Percentiles rank a stretch among this genome's conserved stretches.
phyloP scores from a whole-genome alignment of 768 basidiomycete species.

The Tephrocybe sp. region DNA sequence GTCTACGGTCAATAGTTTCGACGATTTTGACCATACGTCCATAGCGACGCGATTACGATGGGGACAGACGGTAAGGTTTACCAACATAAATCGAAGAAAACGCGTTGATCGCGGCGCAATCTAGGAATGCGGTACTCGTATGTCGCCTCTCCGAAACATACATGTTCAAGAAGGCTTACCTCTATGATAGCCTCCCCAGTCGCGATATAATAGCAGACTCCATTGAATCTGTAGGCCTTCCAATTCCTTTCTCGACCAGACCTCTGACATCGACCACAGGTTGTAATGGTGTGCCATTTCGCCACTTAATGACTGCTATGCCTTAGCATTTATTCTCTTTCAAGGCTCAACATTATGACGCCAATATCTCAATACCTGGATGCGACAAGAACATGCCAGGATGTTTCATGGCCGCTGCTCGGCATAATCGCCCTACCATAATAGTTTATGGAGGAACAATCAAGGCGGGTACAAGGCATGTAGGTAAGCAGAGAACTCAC shows the following conservation, averaged over 20 bases:
- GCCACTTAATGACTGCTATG: not conserved
- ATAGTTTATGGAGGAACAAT: conserved; percentile 89
- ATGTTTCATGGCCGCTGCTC: conserved; percentile 80
- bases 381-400: conserved; percentile 96
- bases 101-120: not conserved
- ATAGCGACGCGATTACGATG: conserved; percentile 87
- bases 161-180: not conserved
- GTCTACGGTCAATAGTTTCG: not conserved
- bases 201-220: conserved; percentile 91
- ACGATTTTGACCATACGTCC: not conserved
- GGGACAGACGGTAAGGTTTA: conserved; percentile 69
- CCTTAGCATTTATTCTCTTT: not conserved
- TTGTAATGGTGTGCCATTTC: conserved; percentile 48
- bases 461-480: conserved; percentile 68
- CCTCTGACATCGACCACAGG: conserved; percentile 30
- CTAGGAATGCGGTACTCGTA: conserved; percentile 88
- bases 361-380: conserved; percentile 82
- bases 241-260: conserved; percentile 39
- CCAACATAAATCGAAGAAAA: not conserved
- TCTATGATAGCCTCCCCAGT: conserved; percentile 64
- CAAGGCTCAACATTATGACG: conserved; percentile 87
- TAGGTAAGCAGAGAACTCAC: too few species aligned
- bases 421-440: conserved; percentile 87
- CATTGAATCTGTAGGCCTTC: conserved; percentile 68
- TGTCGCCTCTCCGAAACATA: conserved; percentile 25